Evolutionary conservation across 176 grass and related monocot species (phyloP), one percentile per base, ranked within the genome.

Genomic region (Hordeum marinum): DNA sequence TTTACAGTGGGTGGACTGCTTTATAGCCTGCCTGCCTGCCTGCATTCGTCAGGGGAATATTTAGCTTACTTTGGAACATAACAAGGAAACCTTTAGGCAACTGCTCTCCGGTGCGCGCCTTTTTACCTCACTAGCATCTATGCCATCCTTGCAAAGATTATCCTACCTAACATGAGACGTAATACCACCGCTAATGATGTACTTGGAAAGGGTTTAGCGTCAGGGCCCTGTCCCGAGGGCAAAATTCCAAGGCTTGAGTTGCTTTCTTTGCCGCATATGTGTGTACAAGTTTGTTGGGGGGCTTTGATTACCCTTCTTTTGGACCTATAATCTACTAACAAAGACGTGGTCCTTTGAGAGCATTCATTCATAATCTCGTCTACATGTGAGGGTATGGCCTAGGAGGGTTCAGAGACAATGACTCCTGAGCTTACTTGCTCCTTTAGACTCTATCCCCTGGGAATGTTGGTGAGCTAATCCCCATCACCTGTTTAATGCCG

Each of bases 131-230:
- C 52, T 18, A 70, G 77, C 40, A 87, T 85, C 81, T 71, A 77
- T 88, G 76, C 89, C 81, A 91, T 88, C 69, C 89, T 87, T 91
- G 85, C 81, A 72, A 72, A 72, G 77, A 85, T 77, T 88, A 88
- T 81, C 89, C 71, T 72, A 91, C 89, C 85, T 57, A 87, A 87
- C 77, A 81, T 34, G 55, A 80, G 18, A 18, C 17, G 50, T 68
- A 75, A 32, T 24, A 78, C 52, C 5, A 0, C 54, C 54, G 3
- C 17, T 80, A 88, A 88, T 66, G 50, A 32, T 68, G 76, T 80
- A 72, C 85, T 15, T 17, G 27, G 68, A 76, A 70, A 66, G 70
- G 77, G 70, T 87, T 84, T 84, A 77, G 81, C 27, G 65, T 79
- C 73, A 80, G 69, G 73, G 87, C 84, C 81, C 76, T 84, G 25